Base-by-base conservation (phyloP, 2,329 filamentous ascomycete genomes). In the Cladophialophora exuberans region DNA sequence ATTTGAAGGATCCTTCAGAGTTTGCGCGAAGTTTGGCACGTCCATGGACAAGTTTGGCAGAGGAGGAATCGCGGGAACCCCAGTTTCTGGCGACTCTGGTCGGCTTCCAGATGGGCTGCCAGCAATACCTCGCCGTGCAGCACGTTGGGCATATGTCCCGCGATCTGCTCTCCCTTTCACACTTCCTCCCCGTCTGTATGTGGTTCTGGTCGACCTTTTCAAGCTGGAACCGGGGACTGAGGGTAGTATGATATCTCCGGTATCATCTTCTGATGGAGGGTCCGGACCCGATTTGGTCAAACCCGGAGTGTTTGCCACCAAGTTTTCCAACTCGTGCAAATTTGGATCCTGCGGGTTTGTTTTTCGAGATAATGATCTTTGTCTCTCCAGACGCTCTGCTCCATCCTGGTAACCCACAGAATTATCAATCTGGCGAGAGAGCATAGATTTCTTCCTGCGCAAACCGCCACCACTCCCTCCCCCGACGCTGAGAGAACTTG, bases 391-490 rank as follows among this genome's bases (percentile, higher is more conserved):
- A 59, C 85, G 81, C 56, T 96, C 92, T 13, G 90, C 88, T 17
- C 90, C 92, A 74, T 97, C 91, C 59, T 87, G 80, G 69, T 94
- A 95, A 33, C 84, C 85, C 6, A 80, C 79, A 3, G 85, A 83
- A 61, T 83, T 88, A 64, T 96, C 89, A 56, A 99, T 89, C 70
- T 97, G 92, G 54, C 88, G 83, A 4, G 93, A 97, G 4, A 99
- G 79, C 89, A 96, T 97, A 0, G 93, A 97, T 73, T 94, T 96
- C 73, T 96, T 96, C 65, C 94, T 83, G 64, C 86, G 82, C 60
- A 97, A 70, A n/a, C n/a, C n/a, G 33, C 88, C 82, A 13, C 83
- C 43, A 25, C 25, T 48, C n/a, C 47, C 83, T 10, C 66, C 69
- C 4, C 73, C 57, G 9, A 50, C 43, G 31, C 57, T 62, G 6